Evolutionary conservation across 495 filamentous ascomycete genomes (phyloP), one percentile per base, ranked within the genome.

Genomic region (Penicillium flavigenum): DNA sequence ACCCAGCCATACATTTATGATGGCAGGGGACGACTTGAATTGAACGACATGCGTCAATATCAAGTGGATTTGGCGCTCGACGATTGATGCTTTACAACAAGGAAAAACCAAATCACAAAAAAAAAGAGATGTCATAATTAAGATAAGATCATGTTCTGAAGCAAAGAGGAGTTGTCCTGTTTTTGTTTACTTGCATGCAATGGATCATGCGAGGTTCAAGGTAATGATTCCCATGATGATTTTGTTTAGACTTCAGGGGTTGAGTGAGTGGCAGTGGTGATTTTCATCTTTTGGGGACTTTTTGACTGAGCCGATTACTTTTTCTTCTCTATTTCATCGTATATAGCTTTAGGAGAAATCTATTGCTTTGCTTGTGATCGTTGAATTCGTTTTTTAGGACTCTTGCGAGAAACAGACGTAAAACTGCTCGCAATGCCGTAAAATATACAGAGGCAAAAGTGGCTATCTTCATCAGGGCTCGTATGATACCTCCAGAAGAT

Each of bases 271-370:
- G 12, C 19, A 26, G 45, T 39, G 49, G 42, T 31, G 43, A 29
- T 22, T 46, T 27, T 53, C 36, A 34, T 51, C 42, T 45, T 26
- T 19, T 34, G 57, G 51, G 50, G 57, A 57, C 50, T 19, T 16
- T 44, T 43, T 20, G 39, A 12, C 5, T 29, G 50, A 26, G 50
- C 24, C n/a, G 9, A 19, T 44, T 44, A 39, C 10, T 17, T 14
- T 20, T 39, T 47, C 12, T 41, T 43, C 51, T 44, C 3, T 44
- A 29, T 16, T 56, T 26, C 27, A 14, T 50, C 24, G 34, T 68
- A 68, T 52, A 63, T 61, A 63, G 47, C 57, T 59, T 63, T 8
- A 14, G 14, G 51, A 34, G 32, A 20, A 46, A 59, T 53, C 9
- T 51, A 63, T 52, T 46, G n/a, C 51, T 50, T 56, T 44, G 11